Evolutionary conservation across 148 eudicot species (phyloP), one percentile per base, ranked within the genome.

Genomic region (Drosera capensis): DNA sequence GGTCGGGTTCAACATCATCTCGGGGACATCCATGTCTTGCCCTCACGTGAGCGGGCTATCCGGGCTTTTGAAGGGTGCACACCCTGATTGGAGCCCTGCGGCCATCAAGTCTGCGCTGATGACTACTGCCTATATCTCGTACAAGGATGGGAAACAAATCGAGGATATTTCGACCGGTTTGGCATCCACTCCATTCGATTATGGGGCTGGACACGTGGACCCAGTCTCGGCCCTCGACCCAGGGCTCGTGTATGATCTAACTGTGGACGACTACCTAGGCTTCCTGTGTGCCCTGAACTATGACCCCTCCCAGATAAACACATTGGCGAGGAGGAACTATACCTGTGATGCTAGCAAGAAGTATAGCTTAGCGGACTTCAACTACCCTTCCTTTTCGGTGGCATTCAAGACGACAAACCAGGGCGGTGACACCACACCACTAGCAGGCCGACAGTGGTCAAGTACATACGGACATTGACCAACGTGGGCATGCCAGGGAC

Each of bases 401-500:
- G 8, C 58, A 0, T 57, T 73, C 25, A 28, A 43, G 26, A 29
- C 65, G 18, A 21, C 11, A 25, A 13, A 34, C 11, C 11, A 2
- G 9, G 49, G 26, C 44, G 8, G 34, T 31, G 20, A 45, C 14
- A 24, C 20, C 14, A 45, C 13, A 7, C 9, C 5, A 14, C 17
- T 15, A 40, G 49, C 8, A 49, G 28, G n/a, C 22, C 63, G 30
- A 57, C 23, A 2, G 35, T 40, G 24, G 15, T 73, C 43, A 79
- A 75, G 67, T 53, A 74, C 71, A 62, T 71, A 1, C 65, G 97
- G 23, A 80, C 80, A 8, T 49, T 88, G 25, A 84, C 95, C 31
- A 88, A 84, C 47, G 95, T 88, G 6, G 97, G 86, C 7, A 56
- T 78, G 0, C 60, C 84, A 0, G 75, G 77, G 0, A 78, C 78